Evolutionary conservation across 2,329 filamentous ascomycete genomes (phyloP).

Genomic region (Fusarium sp.): DNA sequence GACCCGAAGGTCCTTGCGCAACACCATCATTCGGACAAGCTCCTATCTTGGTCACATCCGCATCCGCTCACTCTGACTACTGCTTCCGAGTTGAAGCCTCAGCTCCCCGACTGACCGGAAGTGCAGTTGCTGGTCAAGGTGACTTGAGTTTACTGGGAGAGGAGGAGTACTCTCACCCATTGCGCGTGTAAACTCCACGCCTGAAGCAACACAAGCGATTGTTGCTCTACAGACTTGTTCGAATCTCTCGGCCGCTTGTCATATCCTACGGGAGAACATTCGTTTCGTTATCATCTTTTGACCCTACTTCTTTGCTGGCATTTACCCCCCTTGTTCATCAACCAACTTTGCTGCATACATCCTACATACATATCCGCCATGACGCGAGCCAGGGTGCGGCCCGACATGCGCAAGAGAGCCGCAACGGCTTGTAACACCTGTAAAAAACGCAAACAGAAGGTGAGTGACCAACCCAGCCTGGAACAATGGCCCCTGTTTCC

Average conservation of each 20-base stretch:
- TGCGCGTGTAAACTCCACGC: neutral
- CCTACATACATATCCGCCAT: conserved; percentile 43
- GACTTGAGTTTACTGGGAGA: neutral
- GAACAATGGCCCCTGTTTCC: neutral
- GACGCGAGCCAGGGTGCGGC: conserved; percentile 66
- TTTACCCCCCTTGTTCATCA: neutral
- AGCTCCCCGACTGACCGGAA: neutral
- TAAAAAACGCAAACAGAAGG: conserved; percentile 75
- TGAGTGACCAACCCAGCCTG: conserved; percentile 46
- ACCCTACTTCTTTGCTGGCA: neutral
- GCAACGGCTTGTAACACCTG: conserved; percentile 73
- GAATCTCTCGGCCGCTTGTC: neutral
- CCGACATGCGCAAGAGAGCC: conserved; percentile 71
- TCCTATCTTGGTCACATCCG: neutral
- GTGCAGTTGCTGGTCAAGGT: neutral
- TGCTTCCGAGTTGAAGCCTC: neutral
- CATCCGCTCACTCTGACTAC: neutral
- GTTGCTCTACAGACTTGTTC: neutral
- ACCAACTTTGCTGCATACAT: neutral
- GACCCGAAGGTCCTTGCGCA: neutral
- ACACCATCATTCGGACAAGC: neutral
- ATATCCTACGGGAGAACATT: neutral
- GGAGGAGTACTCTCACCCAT: neutral
- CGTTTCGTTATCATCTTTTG: neutral
- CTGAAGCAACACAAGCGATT: neutral